Evolutionary conservation across 139 green algal species (phyloP).

Genomic region (Asterochloris sp.): DNA sequence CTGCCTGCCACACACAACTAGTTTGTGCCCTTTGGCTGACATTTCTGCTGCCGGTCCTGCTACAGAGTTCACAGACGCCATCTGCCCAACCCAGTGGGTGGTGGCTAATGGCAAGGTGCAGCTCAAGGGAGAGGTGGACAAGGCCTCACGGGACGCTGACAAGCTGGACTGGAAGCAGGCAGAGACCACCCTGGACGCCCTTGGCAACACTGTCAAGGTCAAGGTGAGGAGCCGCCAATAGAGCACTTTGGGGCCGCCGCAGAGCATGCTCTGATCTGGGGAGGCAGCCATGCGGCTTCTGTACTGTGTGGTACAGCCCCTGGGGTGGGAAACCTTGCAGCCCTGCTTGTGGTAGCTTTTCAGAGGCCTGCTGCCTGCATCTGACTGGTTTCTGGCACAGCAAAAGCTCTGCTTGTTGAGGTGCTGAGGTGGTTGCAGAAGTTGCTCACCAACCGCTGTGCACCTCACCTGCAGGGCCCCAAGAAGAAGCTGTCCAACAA

Average conservation of each 20-base stretch:
- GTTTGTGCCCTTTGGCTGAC: no score
- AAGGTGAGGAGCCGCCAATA: constrained; percentile 74
- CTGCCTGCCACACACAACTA: no score
- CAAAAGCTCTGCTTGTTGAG: not conserved
- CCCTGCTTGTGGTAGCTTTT: no score
- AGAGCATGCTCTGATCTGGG: not conserved
- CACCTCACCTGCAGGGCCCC: constrained; percentile 75
- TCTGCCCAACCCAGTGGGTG: constrained; percentile 85
- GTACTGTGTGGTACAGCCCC: no score
- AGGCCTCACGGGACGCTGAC: constrained; percentile 38
- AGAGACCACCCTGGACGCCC: constrained; percentile 81
- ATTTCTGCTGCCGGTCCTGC: no score
- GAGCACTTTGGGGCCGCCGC: not conserved
- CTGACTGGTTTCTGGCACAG: not conserved
- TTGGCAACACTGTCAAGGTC: constrained; percentile 89
- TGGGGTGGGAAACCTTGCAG: no score
- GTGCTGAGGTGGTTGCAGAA: not conserved
- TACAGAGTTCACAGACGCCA: constrained; percentile 65
- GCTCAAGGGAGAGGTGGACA: constrained; percentile 43
- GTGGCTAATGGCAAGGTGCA: constrained; percentile 71
- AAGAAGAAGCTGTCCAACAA: constrained; percentile 91
- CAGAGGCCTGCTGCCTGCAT: no score
- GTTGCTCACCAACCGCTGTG: constrained; percentile 56
- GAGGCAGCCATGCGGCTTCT: no score
- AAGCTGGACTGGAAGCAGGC: constrained; percentile 78